Evolutionary conservation across 768 basidiomycete genomes (phyloP).

Genomic region (Stropharia rugosoannulata): DNA sequence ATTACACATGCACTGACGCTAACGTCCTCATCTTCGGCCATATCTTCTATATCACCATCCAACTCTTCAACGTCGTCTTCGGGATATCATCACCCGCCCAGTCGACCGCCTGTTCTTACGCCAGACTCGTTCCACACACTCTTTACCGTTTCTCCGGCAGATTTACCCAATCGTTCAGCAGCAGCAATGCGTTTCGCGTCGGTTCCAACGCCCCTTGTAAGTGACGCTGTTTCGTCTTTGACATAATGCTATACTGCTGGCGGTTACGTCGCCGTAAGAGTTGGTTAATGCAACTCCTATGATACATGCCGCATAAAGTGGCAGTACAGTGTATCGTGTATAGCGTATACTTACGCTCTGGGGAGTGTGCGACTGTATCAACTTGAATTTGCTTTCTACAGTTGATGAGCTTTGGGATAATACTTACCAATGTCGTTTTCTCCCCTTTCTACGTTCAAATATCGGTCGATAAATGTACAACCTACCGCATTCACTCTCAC

Average conservation of each 20-base stretch:
- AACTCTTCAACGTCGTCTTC: slow-evolving; percentile 30
- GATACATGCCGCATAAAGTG: background rate
- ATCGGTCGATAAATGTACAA: background rate
- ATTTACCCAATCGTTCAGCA: slow-evolving; percentile 78
- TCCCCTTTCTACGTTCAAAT: background rate
- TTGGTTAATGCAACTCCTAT: background rate
- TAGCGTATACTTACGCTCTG: too few relatives aligned
- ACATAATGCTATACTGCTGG: background rate
- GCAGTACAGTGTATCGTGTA: background rate
- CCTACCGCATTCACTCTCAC: background rate
- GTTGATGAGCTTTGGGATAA: background rate
- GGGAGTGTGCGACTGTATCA: too few relatives aligned
- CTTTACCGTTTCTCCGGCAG: slow-evolving; percentile 74
- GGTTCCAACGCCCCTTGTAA: slow-evolving; percentile 25
- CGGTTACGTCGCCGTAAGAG: background rate
- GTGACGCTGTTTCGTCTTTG: slow-evolving; percentile 7
- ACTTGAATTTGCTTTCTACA: too few relatives aligned
- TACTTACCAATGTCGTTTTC: background rate
- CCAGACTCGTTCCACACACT: slow-evolving; percentile 74
- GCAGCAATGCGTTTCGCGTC: slow-evolving; percentile 68
- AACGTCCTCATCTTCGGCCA: slow-evolving; percentile 73
- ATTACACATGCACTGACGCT: slow-evolving; percentile 79
- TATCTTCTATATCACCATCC: slow-evolving; percentile 72
- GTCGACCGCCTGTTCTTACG: slow-evolving; percentile 50
- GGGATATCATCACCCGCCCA: slow-evolving; percentile 20